Evolutionary conservation across 441 rosid species (phyloP).

Genomic region (Erodium trifolium): DNA sequence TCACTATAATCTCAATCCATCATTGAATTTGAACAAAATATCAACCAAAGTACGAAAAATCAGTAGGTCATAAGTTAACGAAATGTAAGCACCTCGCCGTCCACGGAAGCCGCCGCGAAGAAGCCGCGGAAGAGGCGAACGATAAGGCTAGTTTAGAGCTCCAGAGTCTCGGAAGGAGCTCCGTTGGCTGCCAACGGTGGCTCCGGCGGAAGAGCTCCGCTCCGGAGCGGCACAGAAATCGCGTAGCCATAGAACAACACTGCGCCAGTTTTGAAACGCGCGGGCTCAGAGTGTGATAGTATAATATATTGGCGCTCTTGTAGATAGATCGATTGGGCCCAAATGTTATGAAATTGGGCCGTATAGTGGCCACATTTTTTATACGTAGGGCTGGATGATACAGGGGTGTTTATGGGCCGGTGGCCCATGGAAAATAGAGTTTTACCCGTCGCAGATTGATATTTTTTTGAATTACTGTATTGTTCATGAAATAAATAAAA

Average conservation of each 20-base stretch:
- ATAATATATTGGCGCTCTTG: background rate
- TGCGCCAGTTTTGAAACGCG: background rate
- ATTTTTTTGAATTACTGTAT: too few relatives aligned
- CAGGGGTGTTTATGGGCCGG: too few relatives aligned
- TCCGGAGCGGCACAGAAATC: conserved; percentile 57
- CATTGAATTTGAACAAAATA: background rate
- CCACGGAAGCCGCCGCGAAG: conserved; percentile 68
- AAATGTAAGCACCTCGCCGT: conserved; percentile 15
- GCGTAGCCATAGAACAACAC: conserved; percentile 16
- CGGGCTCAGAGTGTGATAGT: background rate
- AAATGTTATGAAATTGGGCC: background rate
- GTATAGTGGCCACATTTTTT: too few relatives aligned
- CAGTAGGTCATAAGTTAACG: conserved; percentile 12
- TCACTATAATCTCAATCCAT: background rate
- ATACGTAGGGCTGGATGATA: too few relatives aligned
- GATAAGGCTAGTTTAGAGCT: conserved; percentile 53
- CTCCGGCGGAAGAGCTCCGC: conserved; percentile 48
- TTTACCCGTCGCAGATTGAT: too few relatives aligned
- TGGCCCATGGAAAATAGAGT: too few relatives aligned
- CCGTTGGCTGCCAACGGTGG: conserved; percentile 57
- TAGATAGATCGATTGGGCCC: background rate
- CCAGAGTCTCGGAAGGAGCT: conserved; percentile 52
- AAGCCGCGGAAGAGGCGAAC: conserved; percentile 58
- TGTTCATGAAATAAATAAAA: too few relatives aligned
- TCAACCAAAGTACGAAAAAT: background rate